Evolutionary conservation across 164 flowering plant genomes (phyloP).

Genomic region (Umbilicus rupestris): DNA sequence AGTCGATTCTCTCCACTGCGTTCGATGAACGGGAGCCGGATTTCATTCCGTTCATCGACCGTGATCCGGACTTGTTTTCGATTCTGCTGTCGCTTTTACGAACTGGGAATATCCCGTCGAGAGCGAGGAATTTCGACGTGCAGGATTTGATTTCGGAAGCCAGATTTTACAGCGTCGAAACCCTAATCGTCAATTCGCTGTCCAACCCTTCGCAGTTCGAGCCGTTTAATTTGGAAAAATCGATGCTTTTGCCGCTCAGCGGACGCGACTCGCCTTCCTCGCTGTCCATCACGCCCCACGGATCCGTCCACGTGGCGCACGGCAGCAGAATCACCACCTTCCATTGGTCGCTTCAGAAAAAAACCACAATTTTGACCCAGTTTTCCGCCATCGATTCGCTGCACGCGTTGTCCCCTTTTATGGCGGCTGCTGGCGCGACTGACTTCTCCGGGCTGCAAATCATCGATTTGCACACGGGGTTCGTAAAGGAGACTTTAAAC

Average conservation of each 20-base stretch:
- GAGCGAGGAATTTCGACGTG: conserved; percentile 49
- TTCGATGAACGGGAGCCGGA: conserved; percentile 11
- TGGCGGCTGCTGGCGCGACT: conserved; percentile 84
- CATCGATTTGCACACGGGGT: conserved; percentile 53
- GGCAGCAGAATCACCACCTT: conserved; percentile 88
- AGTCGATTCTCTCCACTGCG: conserved; percentile 44
- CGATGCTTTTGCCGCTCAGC: conserved; percentile 21
- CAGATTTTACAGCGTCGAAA: conserved; percentile 55
- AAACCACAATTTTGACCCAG: conserved; percentile 60
- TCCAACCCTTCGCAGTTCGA: conserved; percentile 77
- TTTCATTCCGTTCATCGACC: conserved; percentile 54
- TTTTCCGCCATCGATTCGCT: conserved; percentile 73
- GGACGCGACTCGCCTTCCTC: too few species aligned
- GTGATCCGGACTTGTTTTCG: conserved; percentile 89
- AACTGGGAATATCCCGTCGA: conserved; percentile 76
- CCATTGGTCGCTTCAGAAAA: conserved; percentile 67
- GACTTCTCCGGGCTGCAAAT: conserved; percentile 84
- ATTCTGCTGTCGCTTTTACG: conserved; percentile 67
- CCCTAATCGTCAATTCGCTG: conserved; percentile 36
- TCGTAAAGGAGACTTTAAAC: conserved; percentile 38
- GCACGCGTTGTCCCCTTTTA: conserved; percentile 41
- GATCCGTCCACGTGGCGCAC: conserved; percentile 81
- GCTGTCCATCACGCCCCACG: conserved; percentile 15
- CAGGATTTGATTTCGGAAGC: conserved; percentile 70
- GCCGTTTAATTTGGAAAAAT: conserved; percentile 61